phyloP scores from a whole-genome alignment of 2,329 filamentous ascomycete species.

The Fusarium pilosicola region DNA sequence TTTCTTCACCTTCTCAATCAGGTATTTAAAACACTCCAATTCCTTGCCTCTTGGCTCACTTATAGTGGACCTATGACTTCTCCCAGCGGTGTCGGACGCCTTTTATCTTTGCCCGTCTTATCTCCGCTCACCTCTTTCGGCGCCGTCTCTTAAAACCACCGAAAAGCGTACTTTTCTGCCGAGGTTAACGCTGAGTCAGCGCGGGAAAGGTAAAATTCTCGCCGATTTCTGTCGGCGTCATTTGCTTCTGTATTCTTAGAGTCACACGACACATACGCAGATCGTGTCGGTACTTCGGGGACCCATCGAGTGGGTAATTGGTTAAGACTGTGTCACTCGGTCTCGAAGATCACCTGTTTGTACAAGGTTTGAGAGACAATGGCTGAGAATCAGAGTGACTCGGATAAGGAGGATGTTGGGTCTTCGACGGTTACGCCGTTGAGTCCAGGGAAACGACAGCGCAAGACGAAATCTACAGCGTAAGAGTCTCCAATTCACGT shows the following conservation, averaged over 20 bases:
- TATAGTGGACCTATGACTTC: neutral
- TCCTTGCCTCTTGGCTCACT: neutral
- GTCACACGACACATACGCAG: slow-evolving; percentile 24
- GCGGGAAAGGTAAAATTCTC: slow-evolving; percentile 13
- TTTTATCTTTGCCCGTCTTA: neutral
- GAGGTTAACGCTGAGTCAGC: slow-evolving; percentile 35
- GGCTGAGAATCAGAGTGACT: slow-evolving; percentile 8
- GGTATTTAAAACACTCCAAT: neutral
- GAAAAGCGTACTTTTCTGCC: slow-evolving; percentile 16
- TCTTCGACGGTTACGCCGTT: slow-evolving; percentile 15
- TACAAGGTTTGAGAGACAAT: neutral
- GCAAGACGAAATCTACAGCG: slow-evolving; percentile 43
- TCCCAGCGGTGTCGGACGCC: slow-evolving; percentile 28
- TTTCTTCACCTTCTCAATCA: neutral
- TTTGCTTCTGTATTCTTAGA: neutral
- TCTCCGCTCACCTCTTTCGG: slow-evolving; percentile 9
- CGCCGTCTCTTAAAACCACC: neutral
- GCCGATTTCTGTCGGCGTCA: slow-evolving; percentile 17
- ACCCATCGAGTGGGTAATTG: slow-evolving; percentile 10
- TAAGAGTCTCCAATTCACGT: neutral
- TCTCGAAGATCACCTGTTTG: neutral
- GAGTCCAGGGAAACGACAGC: slow-evolving; percentile 26
- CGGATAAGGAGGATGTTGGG: slow-evolving; percentile 34
- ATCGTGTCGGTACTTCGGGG: neutral
- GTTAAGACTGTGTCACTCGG: neutral